Base-by-base conservation (phyloP, 208 protist species). In the Trypanosoma rangeli region DNA sequence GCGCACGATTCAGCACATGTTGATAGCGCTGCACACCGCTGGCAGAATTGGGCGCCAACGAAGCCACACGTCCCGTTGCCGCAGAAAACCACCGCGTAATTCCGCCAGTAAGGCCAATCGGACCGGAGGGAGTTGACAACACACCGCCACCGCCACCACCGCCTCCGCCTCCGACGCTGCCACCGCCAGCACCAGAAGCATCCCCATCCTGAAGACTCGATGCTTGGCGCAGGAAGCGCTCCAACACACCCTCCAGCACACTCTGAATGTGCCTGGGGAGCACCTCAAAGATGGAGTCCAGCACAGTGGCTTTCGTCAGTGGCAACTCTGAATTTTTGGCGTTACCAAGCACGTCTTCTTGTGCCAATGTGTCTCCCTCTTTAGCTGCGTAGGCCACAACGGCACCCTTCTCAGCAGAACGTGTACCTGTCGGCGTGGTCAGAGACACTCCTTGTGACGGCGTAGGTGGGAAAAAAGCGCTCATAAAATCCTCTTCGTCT, bases 401-500 rank as follows among this genome's bases (percentile, higher is more conserved):
- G 1, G n/a, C 48, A 35, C 58, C 59, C 33, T 55, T 33, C 1
- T 64, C 35, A n/a, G 46, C 22, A 35, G 29, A 20, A 37, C 8
- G 1, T 8, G 26, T 12, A 28, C 1, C 31, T 49, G 33, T 37
- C 12, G 12, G 18, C 62, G 24, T 22, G 35, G 48, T 29, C 18
- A 7, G 44, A 59, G 26, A 28, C 5, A 8, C 56, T 57, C 10
- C 49, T 50, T 26, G 22, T 7, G 18, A 9, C 4, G 52, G 8
- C 8, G n/a, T 5, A 35, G 60, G 29, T 54, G 33, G 42, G 64
- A 70, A 89, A 62, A 93, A 86, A 35, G 69, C 62, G 29, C 70
- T 60, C 18, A 94, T 64, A 48, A 96, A 90, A 69, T 92, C 88
- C 20, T 84, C 64, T 76, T 96, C 91, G 65, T 90, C 85, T 0